These are phyloP conservation scores for Lachancea thermotolerans DNA, from an alignment of 805 yeast species.

Conservation along the genomic window DNA sequence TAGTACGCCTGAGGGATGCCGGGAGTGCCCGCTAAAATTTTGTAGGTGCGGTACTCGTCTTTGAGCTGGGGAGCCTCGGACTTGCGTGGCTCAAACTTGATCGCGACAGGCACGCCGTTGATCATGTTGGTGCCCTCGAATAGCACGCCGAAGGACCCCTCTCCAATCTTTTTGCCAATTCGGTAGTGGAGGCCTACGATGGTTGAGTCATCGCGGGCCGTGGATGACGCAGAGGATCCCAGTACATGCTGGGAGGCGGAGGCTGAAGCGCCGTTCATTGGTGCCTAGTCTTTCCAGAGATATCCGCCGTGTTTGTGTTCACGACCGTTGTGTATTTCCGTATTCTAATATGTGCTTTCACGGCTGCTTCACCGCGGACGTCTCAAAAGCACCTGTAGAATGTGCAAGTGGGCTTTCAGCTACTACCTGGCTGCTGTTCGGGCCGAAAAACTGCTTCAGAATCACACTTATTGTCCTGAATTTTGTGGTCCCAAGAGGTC, in stretches of 20 bases:
- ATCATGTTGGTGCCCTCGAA: conserved; percentile 92
- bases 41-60: conserved; percentile 95
- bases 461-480: neutral
- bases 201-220: conserved; percentile 23
- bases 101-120: conserved; percentile 90
- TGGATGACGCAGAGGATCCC: conserved; percentile 8
- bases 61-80: conserved; percentile 96
- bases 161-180: conserved; percentile 96
- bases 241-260: conserved; percentile 9
- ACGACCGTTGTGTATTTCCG: neutral
- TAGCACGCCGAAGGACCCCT: conserved; percentile 96
- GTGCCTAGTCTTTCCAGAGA: neutral
- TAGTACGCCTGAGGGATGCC: conserved; percentile 97
- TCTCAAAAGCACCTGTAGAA: neutral
- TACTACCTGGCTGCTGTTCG: neutral
- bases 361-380: neutral
- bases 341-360: neutral
- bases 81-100: conserved; percentile 94
- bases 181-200: conserved; percentile 91
- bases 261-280: conserved; percentile 6
- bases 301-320: neutral
- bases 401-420: neutral
- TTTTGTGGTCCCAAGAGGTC: neutral
- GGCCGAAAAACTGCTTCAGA: neutral
- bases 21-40: conserved; percentile 67